Conservation (phyloP, 83 land plant genomes). For the Picea abies region DNA sequence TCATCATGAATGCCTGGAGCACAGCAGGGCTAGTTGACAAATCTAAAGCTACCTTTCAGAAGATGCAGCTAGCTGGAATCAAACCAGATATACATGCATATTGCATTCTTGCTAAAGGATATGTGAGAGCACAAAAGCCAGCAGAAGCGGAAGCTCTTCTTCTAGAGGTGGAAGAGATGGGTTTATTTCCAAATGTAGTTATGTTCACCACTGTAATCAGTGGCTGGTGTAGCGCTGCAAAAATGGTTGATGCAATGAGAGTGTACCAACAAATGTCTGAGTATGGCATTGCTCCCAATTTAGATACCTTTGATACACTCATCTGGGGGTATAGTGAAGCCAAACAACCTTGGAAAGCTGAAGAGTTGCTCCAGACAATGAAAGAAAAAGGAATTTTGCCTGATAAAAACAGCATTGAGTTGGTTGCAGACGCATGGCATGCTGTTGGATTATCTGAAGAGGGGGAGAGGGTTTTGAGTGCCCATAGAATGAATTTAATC, state of each 20-base stretch:
- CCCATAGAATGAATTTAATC: background rate
- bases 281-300: slow-evolving; percentile 66
- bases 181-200: slow-evolving; percentile 69
- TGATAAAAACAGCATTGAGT: slow-evolving; percentile 45
- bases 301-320: slow-evolving; percentile 78
- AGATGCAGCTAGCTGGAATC: slow-evolving; percentile 71
- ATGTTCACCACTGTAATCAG: slow-evolving; percentile 88
- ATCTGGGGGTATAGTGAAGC: slow-evolving; percentile 94
- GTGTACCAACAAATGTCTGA: slow-evolving; percentile 60
- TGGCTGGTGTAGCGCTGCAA: slow-evolving; percentile 85
- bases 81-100: slow-evolving; percentile 79
- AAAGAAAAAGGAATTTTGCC: slow-evolving; percentile 50
- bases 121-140: slow-evolving; percentile 69
- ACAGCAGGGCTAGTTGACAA: slow-evolving; percentile 68
- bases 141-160: slow-evolving; percentile 74
- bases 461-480: slow-evolving; percentile 40
- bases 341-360: slow-evolving; percentile 78
- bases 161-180: slow-evolving; percentile 39
- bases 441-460: slow-evolving; percentile 66
- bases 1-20: slow-evolving; percentile 91
- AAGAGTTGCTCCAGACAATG: slow-evolving; percentile 72
- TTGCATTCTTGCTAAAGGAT: slow-evolving; percentile 91
- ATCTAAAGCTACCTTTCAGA: slow-evolving; percentile 44
- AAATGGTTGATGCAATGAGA: slow-evolving; percentile 75
- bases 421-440: slow-evolving; percentile 84